phyloP scores from a whole-genome alignment of 2,329 filamentous ascomycete species.

The Aspergillus amoenus region DNA sequence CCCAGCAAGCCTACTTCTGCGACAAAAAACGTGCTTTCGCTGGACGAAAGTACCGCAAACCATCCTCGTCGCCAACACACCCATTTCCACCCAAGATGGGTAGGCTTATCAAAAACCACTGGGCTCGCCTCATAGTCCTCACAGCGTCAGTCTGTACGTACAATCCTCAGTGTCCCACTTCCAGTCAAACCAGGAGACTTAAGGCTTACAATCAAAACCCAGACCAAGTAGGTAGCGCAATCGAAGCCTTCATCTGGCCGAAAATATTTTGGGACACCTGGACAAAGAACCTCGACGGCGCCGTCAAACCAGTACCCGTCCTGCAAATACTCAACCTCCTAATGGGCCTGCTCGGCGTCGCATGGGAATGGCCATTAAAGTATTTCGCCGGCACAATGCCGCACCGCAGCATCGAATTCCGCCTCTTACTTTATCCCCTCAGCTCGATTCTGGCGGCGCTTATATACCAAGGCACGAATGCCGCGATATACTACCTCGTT shows the following conservation, averaged over 20 bases:
- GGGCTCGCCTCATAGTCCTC: constrained; percentile 90
- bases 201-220: constrained; percentile 2
- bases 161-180: background rate
- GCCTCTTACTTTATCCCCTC: constrained; percentile 79
- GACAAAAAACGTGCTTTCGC: constrained; percentile 21
- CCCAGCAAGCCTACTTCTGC: background rate
- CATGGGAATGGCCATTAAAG: constrained; percentile 86
- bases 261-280: constrained; percentile 98
- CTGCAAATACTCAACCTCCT: constrained; percentile 88
- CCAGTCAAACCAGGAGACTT: background rate
- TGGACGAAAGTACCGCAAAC: constrained; percentile 22
- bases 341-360: constrained; percentile 73
- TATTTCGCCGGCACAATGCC: constrained; percentile 73
- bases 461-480: constrained; percentile 89
- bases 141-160: constrained; percentile 73
- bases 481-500: constrained; percentile 87
- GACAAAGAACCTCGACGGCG: constrained; percentile 82
- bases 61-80: background rate
- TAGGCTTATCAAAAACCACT: constrained; percentile 99
- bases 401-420: constrained; percentile 84
- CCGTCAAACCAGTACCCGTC: constrained; percentile 82
- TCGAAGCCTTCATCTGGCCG: constrained; percentile 95
- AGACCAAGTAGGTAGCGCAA: constrained; percentile 83
- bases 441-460: constrained; percentile 71
- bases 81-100: constrained; percentile 64